Conservation (phyloP, 2,329 filamentous ascomycete genomes). For the Fusarium subtropicale region DNA sequence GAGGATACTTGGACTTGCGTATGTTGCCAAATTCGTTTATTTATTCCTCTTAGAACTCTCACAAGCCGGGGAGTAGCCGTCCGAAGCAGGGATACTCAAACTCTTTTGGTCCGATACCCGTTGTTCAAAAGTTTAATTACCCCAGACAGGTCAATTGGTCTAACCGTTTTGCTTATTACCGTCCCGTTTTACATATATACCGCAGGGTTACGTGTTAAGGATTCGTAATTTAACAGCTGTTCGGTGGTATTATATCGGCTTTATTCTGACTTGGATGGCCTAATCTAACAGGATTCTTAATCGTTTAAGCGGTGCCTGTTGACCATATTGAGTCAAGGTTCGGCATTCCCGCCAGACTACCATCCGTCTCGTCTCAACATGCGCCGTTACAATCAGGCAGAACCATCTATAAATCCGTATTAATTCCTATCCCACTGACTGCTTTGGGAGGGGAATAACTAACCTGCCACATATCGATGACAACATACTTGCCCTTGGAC, state of each 20-base stretch:
- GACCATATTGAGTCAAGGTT: neutral
- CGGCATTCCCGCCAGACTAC: neutral
- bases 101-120: neutral
- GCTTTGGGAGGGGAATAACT: neutral
- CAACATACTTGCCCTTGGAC: constrained; percentile 39
- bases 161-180: neutral
- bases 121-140: neutral
- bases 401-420: constrained; percentile 20
- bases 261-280: neutral
- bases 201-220: neutral
- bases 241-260: neutral
- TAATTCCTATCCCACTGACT: fast-evolving
- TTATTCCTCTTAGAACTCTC: neutral
- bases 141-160: neutral
- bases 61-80: neutral
- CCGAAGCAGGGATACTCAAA: neutral
- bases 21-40: neutral
- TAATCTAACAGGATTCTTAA: neutral
- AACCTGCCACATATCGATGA: constrained; percentile 46
- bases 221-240: neutral
- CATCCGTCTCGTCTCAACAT: constrained; percentile 8
- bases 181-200: neutral
- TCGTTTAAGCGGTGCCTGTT: neutral
- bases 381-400: constrained; percentile 14
- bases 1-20: too few species aligned